Conservation (phyloP, 495 filamentous ascomycete species). For the Trichoderma reesei region DNA sequence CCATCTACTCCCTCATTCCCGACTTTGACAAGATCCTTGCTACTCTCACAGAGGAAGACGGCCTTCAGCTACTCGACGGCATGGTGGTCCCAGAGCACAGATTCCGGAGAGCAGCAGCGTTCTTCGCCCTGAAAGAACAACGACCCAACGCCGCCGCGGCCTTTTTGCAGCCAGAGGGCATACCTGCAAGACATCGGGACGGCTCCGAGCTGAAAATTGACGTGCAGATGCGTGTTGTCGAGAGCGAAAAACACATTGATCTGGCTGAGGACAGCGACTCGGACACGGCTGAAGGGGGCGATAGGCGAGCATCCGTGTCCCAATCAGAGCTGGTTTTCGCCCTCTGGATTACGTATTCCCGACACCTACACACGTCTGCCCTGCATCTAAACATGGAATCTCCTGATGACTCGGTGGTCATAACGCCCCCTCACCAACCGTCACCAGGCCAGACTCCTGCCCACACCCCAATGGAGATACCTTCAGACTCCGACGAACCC, state of each 20-base stretch:
- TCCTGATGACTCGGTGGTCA: conserved; percentile 47
- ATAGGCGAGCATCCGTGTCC: conserved; percentile 17
- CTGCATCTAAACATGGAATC: conserved; percentile 46
- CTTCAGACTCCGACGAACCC: conserved; percentile 37
- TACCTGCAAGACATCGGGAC: conserved; percentile 80
- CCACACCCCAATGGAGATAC: conserved; percentile 41
- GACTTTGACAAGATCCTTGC: conserved; percentile 75
- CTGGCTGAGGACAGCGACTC: conserved; percentile 38
- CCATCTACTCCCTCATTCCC: conserved; percentile 72
- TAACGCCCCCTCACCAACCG: conserved; percentile 63
- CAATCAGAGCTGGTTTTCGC: conserved; percentile 82
- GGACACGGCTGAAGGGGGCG: conserved; percentile 21
- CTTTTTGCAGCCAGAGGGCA: conserved; percentile 70
- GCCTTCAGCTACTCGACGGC: conserved; percentile 74
- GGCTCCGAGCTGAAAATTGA: conserved; percentile 86
- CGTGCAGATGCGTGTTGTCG: conserved; percentile 89
- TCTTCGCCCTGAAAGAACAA: conserved; percentile 72
- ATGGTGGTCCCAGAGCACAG: conserved; percentile 94
- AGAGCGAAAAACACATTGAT: conserved; percentile 55
- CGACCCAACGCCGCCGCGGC: conserved; percentile 63
- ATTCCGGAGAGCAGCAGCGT: conserved; percentile 78
- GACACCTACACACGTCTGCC: conserved; percentile 71
- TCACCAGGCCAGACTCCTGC: conserved; percentile 61
- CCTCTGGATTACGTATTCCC: conserved; percentile 92
- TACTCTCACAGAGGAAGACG: conserved; percentile 77